phyloP scores from a whole-genome alignment of 192 early-diverging fungal genomes.

The Dissophora ornata region DNA sequence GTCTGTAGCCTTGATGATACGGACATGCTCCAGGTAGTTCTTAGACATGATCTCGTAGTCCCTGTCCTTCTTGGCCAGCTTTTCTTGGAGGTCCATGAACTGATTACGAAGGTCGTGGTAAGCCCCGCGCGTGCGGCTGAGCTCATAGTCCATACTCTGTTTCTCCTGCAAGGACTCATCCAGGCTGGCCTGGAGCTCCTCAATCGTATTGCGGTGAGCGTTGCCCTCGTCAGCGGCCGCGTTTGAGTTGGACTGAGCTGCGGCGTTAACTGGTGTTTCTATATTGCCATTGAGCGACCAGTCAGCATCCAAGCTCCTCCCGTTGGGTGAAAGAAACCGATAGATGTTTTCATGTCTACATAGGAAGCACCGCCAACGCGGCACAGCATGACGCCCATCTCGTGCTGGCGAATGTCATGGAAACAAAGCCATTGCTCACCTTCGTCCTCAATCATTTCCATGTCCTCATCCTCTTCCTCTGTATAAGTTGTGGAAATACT shows the following conservation, averaged over 20 bases:
- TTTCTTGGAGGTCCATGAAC: conserved; percentile 27
- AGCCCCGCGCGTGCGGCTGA: conserved; percentile 11
- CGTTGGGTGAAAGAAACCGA: too few species aligned
- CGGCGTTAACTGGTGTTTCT: background rate
- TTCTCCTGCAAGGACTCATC: conserved; percentile 21
- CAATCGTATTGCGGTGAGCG: background rate
- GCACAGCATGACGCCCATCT: too few species aligned
- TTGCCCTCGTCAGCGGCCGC: background rate
- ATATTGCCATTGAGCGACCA: background rate
- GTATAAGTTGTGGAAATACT: background rate
- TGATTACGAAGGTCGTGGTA: conserved; percentile 36
- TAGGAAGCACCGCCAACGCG: too few species aligned
- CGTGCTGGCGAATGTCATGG: too few species aligned
- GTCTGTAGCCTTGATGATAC: conserved; percentile 42
- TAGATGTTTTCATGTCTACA: too few species aligned
- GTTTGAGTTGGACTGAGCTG: background rate
- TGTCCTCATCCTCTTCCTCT: conserved; percentile 9
- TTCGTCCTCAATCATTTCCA: conserved; percentile 5
- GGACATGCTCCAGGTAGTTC: conserved; percentile 52
- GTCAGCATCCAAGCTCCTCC: background rate
- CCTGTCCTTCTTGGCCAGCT: conserved; percentile 33
- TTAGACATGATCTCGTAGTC: conserved; percentile 54
- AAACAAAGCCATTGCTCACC: conserved; percentile 1
- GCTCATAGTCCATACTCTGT: conserved; percentile 23
- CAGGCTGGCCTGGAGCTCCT: conserved; percentile 5